phyloP scores from a whole-genome alignment of 345 rosid species.

The Schrenkiella parvula region DNA sequence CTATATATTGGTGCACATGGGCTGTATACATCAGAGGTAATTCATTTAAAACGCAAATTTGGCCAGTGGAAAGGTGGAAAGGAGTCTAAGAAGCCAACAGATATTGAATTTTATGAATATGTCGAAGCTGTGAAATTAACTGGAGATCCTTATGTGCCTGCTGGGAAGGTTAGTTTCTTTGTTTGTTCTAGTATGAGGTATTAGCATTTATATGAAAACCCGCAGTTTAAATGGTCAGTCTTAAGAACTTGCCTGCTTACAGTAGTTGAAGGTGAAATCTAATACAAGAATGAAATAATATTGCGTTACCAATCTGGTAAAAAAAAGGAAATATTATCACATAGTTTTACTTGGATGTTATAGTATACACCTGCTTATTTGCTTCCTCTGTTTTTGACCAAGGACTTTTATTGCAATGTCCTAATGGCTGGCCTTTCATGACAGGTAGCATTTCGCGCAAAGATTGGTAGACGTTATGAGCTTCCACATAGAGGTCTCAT shows the following conservation, averaged over 20 bases:
- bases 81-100: conserved; percentile 45
- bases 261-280: not conserved
- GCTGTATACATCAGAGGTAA: conserved; percentile 79
- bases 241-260: not conserved
- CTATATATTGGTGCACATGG: conserved; percentile 88
- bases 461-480: conserved; percentile 82
- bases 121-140: conserved; percentile 87
- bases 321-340: not conserved
- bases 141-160: conserved; percentile 93
- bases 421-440: conserved; percentile 11
- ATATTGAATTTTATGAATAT: conserved; percentile 87
- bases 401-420: conserved; percentile 3
- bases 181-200: conserved; percentile 8
- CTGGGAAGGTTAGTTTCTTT: conserved; percentile 70
- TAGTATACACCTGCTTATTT: not conserved
- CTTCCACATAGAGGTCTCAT: conserved; percentile 93
- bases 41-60: conserved; percentile 70
- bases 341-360: not conserved
- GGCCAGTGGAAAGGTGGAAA: conserved; percentile 83
- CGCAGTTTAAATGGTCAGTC: not conserved
- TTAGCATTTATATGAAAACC: not conserved
- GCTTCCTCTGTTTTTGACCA: not conserved
- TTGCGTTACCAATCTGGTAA: not conserved
- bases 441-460: conserved; percentile 96
- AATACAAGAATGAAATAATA: not conserved